Evolutionary conservation across 2,329 filamentous ascomycete genomes (phyloP).

Genomic region (Monosporascus sp.): DNA sequence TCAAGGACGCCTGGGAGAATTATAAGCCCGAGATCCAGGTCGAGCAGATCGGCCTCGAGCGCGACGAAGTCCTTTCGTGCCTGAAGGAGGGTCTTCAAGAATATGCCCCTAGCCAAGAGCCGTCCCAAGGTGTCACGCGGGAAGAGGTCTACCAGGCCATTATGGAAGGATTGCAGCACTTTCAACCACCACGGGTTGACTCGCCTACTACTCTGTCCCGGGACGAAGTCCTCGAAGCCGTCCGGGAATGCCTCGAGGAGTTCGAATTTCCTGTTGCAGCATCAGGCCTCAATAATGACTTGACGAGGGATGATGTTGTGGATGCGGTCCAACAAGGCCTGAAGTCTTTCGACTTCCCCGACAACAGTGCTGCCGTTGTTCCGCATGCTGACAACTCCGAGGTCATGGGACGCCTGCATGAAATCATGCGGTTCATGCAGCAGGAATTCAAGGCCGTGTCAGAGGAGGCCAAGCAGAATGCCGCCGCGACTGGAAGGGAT

Average conservation of each 20-base stretch:
- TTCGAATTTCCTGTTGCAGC: constrained; percentile 68
- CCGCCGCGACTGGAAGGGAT: constrained; percentile 71
- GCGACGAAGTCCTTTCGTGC: constrained; percentile 83
- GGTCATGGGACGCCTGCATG: constrained; percentile 52
- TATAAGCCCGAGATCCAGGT: constrained; percentile 92
- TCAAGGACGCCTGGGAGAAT: constrained; percentile 86
- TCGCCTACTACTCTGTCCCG: constrained; percentile 65
- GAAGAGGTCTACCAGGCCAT: constrained; percentile 84
- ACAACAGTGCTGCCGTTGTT: constrained; percentile 33
- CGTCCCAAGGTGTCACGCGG: constrained; percentile 59
- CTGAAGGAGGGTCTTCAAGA: constrained; percentile 80
- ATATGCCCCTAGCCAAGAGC: constrained; percentile 54
- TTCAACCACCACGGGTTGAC: constrained; percentile 66
- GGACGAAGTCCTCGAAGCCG: constrained; percentile 77
- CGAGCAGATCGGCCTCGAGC: constrained; percentile 83
- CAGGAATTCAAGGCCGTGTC: constrained; percentile 56
- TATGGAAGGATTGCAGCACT: constrained; percentile 78
- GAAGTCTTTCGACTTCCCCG: constrained; percentile 32
- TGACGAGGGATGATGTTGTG: constrained; percentile 58
- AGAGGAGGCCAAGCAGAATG: constrained; percentile 68
- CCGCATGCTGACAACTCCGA: constrained; percentile 42
- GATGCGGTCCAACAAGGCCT: constrained; percentile 59
- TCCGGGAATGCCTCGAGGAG: constrained; percentile 81
- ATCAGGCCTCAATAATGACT: constrained; percentile 46
- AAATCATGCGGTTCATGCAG: constrained; percentile 58